phyloP scores from a whole-genome alignment of 2,329 filamentous ascomycete genomes.

The Mycosphaerella sp. region DNA sequence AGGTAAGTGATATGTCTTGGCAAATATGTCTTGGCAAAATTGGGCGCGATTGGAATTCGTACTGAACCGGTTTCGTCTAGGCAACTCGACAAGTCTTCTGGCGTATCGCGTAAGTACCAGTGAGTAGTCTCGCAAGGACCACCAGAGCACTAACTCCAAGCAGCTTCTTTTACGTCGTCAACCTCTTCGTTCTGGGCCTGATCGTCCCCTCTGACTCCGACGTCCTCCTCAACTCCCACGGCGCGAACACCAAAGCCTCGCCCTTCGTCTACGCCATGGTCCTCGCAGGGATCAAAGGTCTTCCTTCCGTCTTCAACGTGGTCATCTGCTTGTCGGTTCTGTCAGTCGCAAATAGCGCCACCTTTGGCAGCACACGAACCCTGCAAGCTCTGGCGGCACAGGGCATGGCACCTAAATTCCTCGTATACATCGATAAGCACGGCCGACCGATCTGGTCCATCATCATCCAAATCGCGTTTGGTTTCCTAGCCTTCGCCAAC shows the following conservation, averaged over 20 bases:
- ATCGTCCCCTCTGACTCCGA: conserved; percentile 24
- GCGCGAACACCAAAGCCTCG: conserved; percentile 37
- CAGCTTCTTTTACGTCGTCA: conserved; percentile 29
- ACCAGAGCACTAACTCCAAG: too few relatives aligned
- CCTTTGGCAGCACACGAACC: conserved; percentile 63
- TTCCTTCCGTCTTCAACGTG: conserved; percentile 63
- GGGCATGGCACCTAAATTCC: conserved; percentile 47
- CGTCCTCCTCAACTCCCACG: conserved; percentile 30
- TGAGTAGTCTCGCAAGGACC: too few relatives aligned
- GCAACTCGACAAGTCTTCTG: conserved; percentile 31
- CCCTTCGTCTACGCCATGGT: conserved; percentile 60
- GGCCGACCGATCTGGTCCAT: conserved; percentile 72
- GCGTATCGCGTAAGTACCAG: conserved; percentile 20
- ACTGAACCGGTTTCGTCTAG: conserved; percentile 29
- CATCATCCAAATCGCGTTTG: conserved; percentile 56
- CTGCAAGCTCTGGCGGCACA: conserved; percentile 78
- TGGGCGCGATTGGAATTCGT: conserved; percentile 39
- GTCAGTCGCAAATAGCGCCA: conserved; percentile 52
- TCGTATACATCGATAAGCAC: conserved; percentile 63
- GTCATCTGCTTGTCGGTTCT: conserved; percentile 56
- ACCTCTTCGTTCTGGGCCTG: conserved; percentile 28
- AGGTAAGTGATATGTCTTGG: not conserved
- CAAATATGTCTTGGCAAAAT: not conserved
- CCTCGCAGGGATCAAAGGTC: conserved; percentile 52
- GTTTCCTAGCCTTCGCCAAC: conserved; percentile 70